phyloP scores from a whole-genome alignment of 2,329 filamentous ascomycete species.

The Aspergillus ruber region DNA sequence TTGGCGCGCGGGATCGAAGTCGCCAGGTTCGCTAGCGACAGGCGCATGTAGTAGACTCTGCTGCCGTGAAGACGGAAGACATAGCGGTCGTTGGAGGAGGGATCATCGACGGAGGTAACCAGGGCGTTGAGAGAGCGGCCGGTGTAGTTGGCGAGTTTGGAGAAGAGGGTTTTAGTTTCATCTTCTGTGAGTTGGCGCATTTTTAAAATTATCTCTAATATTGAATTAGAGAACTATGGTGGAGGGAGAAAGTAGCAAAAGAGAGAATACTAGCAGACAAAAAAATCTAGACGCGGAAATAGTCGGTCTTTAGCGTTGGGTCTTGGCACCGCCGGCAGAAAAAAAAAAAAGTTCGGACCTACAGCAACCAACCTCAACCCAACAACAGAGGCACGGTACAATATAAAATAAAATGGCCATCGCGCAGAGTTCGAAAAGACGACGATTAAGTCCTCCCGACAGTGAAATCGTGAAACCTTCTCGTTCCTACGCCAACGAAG shows the following conservation, averaged over 20 bases:
- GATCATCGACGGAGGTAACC: slow-evolving; percentile 63
- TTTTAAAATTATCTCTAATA: slow-evolving; percentile 19
- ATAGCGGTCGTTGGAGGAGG: slow-evolving; percentile 66
- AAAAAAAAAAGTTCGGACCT: slow-evolving; percentile 20
- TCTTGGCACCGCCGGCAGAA: slow-evolving; percentile 21
- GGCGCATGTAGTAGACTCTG: slow-evolving; percentile 85
- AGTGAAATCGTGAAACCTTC: slow-evolving; percentile 27
- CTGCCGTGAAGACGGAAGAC: slow-evolving; percentile 79
- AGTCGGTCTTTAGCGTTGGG: slow-evolving; percentile 11
- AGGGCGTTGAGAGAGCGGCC: slow-evolving; percentile 80
- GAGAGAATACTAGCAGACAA: slow-evolving; percentile 5
- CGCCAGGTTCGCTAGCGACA: slow-evolving; percentile 84
- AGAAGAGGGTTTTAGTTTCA: slow-evolving; percentile 66
- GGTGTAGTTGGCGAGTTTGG: slow-evolving; percentile 90
- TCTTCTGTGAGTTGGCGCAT: slow-evolving; percentile 76
- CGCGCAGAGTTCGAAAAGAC: slow-evolving; percentile 44
- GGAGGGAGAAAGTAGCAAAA: neutral
- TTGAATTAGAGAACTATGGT: neutral
- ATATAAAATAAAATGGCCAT: slow-evolving; percentile 36
- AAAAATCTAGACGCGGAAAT: slow-evolving; percentile 15
- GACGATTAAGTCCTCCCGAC: slow-evolving; percentile 44
- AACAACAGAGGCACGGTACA: slow-evolving; percentile 1
- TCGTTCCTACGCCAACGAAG: slow-evolving; percentile 49
- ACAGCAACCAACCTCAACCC: neutral
- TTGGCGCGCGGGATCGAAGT: slow-evolving; percentile 76